Conservation (phyloP, 2,329 filamentous ascomycete species). For the Rhinocladiella similis region DNA sequence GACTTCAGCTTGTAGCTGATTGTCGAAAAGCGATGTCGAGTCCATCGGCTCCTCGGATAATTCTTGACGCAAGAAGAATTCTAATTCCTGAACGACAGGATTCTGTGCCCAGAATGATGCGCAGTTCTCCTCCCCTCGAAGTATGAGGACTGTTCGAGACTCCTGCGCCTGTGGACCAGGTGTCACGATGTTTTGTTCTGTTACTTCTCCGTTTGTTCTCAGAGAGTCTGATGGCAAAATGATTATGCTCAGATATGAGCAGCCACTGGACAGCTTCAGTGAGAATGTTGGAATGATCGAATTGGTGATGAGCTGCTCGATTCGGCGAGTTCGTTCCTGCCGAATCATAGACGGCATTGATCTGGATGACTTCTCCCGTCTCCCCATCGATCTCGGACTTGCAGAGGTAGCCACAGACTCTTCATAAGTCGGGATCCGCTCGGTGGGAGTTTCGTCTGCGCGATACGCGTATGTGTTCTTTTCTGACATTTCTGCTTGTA, state of each 20-base stretch:
- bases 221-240: constrained; percentile 46
- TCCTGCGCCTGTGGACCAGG: constrained; percentile 12
- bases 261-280: constrained; percentile 41
- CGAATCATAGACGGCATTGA: constrained; percentile 19
- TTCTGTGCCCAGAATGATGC: constrained; percentile 47
- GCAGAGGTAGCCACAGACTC: constrained; percentile 29
- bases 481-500: constrained; percentile 11
- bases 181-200: constrained; percentile 38
- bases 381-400: not conserved
- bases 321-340: constrained; percentile 38
- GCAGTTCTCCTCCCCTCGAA: constrained; percentile 41
- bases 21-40: too few relatives aligned
- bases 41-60: constrained; percentile 1
- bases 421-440: constrained; percentile 38
- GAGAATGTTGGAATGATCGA: constrained; percentile 45
- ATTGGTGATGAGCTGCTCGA: constrained; percentile 39
- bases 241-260: constrained; percentile 45
- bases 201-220: constrained; percentile 29
- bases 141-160: constrained; percentile 35
- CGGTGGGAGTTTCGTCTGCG: constrained; percentile 23
- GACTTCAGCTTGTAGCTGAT: not conserved
- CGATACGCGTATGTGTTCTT: not conserved
- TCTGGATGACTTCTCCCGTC: constrained; percentile 19
- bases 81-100: constrained; percentile 42
- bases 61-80: constrained; percentile 15